Base-by-base conservation (phyloP, 2,329 filamentous ascomycete species). In the Hymenoscyphus fructigenus region DNA sequence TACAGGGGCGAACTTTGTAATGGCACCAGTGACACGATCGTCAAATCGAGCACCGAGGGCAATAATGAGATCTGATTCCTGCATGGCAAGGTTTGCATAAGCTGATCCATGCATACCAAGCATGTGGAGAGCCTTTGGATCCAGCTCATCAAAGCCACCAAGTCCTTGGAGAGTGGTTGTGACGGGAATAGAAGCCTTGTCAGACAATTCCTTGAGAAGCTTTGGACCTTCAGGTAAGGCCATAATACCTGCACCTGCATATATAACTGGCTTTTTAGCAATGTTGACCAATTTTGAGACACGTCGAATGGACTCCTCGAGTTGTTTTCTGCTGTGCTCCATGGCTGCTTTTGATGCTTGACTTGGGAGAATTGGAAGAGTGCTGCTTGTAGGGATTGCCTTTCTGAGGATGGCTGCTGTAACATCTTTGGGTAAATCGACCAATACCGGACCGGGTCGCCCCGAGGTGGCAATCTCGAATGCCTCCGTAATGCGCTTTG, bases 21-120 rank as follows among this genome's bases (percentile, higher is more conserved):
- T 84, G 76, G 84, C 91, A 32, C 86, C 81, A 14, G 93, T 97
- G 63, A 98, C 95, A 79, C 95, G 94, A 78, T 99, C 95, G 75
- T 99, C 95, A 76, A 99, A 98, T 65, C 94, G 91, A 59, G 88
- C 92, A 73, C 95, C 95, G 23, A 99, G 87, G 61, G 94, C 94
- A 74, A 99, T 92, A 78, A 99, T 95, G 68, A 99, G 83, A 80
- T 99, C 95, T 15, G 95, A 91, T 77, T 97, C 91, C 79, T 99
- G 94, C 83, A 99, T 97, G 17, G 95, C 88, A 90, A 97, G 92
- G 83, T 99, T 99, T 77, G 95, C 95, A 75, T 96, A 99, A 7
- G 93, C 93, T 9, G 93, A 91, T 66, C 95, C 95, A 82, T 98
- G 94, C 95, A 98, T 98, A 69, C 95, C 95, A 34, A 98, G 88